These are phyloP conservation scores for Choanephora cucurbitarum DNA, from an alignment of 371 early-diverging fungal species.

Conservation along the genomic window DNA sequence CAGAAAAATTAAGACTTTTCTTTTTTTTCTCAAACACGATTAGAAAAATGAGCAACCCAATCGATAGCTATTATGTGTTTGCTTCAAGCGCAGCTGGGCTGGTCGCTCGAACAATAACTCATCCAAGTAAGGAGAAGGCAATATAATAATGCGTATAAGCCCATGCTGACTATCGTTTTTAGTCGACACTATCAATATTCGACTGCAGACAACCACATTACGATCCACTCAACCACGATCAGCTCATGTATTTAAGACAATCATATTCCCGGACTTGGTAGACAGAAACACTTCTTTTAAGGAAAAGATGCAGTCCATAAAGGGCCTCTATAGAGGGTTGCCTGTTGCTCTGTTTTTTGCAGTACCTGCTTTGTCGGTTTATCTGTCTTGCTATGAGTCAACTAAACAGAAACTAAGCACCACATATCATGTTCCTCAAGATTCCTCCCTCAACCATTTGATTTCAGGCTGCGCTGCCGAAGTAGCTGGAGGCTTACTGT, in stretches of 20 bases:
- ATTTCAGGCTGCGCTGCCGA: conserved; percentile 61
- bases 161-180: neutral
- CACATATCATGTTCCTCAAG: conserved; percentile 6
- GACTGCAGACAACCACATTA: conserved; percentile 54
- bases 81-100: conserved; percentile 63
- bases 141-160: neutral
- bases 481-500: conserved; percentile 54
- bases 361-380: conserved; percentile 75
- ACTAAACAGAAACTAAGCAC: conserved; percentile 50
- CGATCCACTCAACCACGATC: neutral
- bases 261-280: conserved; percentile 4
- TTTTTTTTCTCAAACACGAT: no score
- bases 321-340: conserved; percentile 63
- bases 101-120: conserved; percentile 61
- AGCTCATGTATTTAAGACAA: neutral
- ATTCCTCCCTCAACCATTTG: conserved; percentile 46
- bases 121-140: conserved; percentile 48
- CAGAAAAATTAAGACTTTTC: no score
- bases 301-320: conserved; percentile 10
- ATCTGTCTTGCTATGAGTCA: conserved; percentile 72
- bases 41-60: neutral
- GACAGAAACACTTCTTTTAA: neutral
- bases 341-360: conserved; percentile 69
- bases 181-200: conserved; percentile 81
- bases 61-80: conserved; percentile 49